Base-by-base conservation (phyloP, 225 moss, liverwort and hornwort species). In the Pleurozium schreberi region DNA sequence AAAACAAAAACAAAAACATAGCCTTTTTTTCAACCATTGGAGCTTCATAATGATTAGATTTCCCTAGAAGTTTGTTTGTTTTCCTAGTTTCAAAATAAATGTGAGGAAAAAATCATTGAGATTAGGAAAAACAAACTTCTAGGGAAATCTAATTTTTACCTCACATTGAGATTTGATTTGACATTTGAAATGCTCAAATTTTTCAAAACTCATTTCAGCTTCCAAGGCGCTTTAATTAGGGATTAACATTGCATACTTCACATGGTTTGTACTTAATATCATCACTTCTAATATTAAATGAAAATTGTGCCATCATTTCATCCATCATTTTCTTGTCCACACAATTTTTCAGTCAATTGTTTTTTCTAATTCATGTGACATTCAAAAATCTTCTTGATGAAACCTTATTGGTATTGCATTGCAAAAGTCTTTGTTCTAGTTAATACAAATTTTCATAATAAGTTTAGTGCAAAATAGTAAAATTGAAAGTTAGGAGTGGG, bases 151-250 rank as follows among this genome's bases (percentile, higher is more conserved):
- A n/a, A n/a, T n/a, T n/a, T n/a, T n/a, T n/a, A n/a, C n/a, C n/a
- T n/a, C n/a, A n/a, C n/a, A n/a, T n/a, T n/a, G n/a, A 28, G 18
- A 31, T 7, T 74, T 6, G 1, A 31, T 74, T 74, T 19, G 4
- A 11, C 0, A 0, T 31, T 31, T 11, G 4, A 7, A 2, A 49
- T 75, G 19, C 8, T 0, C 0, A 0, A 75, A 12, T 47, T 47
- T 47, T 1, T 31, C 20, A 19, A 31, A 75, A 75, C 1, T 5
- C 20, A 75, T 19, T 74, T 74, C 0, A 2, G 4, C 30, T 31
- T 33, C 4, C 7, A 31, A 49, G 2, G 33, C 49, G 7, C 4
- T 33, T 47, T 31, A 14, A 12, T 21, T 40, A 19, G 12, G 16
- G 30, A 1, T 30, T 74, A 18, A 4, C 18, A 50, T 75, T 75